Percentiles rank a stretch among this genome's conserved stretches.
These are phyloP conservation scores for Fraxinus pennsylvanica DNA, from an alignment of 257 asterid genomes.

Conservation along the genomic window DNA sequence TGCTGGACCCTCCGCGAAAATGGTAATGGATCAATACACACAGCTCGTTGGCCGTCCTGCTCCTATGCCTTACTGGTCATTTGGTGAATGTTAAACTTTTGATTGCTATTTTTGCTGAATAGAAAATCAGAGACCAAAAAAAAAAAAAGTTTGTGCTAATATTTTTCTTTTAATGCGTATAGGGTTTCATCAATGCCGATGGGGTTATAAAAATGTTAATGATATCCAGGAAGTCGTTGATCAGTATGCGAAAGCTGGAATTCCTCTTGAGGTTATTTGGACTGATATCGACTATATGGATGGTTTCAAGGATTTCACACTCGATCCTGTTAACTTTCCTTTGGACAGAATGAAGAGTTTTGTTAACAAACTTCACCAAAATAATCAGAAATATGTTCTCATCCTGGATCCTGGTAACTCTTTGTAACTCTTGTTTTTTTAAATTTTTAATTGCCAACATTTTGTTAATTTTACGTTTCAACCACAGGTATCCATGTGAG, in stretches of 20 bases:
- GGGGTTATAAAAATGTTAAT: conserved; percentile 29
- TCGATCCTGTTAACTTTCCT: conserved; percentile 34
- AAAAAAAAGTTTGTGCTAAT: not conserved
- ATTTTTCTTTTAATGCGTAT: not conserved
- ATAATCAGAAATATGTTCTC: conserved; percentile 30
- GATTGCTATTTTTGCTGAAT: not conserved
- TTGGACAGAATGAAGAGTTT: conserved; percentile 23
- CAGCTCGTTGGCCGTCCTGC: conserved; percentile 38
- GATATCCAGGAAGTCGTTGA: conserved; percentile 28
- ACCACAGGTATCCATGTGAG: conserved; percentile 31
- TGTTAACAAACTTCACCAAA: conserved; percentile 26
- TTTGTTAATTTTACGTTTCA: not conserved
- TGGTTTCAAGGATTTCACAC: conserved; percentile 34
- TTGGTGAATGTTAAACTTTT: conserved; percentile 23
- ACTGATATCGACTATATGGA: conserved; percentile 40
- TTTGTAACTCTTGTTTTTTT: not conserved
- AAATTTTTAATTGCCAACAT: not conserved
- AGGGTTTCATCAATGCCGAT: conserved; percentile 40
- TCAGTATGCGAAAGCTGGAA: conserved; percentile 28
- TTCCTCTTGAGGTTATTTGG: conserved; percentile 39
- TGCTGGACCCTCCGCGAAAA: conserved; percentile 27
- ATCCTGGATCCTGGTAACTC: conserved; percentile 38
- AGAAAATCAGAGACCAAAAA: not conserved
- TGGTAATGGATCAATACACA: conserved; percentile 38
- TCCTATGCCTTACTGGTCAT: conserved; percentile 40